A percentile compares a stretch with the other conserved stretches of the same genome.
These are phyloP conservation scores for Lentinus brumalis DNA, from an alignment of 768 basidiomycete species.

Conservation along the genomic window DNA sequence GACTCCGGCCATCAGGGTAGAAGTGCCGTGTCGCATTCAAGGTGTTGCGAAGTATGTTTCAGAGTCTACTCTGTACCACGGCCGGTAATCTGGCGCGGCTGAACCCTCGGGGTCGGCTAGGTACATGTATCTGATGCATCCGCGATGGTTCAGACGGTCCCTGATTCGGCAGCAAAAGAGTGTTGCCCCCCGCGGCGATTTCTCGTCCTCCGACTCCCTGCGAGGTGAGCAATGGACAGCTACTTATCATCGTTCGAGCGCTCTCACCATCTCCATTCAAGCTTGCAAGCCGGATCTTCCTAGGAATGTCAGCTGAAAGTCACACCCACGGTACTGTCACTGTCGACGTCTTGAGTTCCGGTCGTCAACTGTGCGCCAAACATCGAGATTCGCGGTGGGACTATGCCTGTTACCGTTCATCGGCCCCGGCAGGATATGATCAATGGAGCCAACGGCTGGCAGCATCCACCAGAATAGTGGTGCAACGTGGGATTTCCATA, in stretches of 20 bases:
- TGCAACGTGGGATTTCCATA: conserved; percentile 4
- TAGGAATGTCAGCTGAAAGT: not conserved
- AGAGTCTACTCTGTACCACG: too few species aligned
- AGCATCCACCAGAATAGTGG: conserved; percentile 2
- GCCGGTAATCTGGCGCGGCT: too few species aligned
- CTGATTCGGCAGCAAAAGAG: not conserved
- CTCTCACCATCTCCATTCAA: not conserved
- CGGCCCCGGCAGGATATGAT: conserved; percentile 12
- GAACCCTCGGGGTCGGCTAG: not conserved
- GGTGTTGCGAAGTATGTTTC: too few species aligned
- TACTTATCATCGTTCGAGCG: not conserved
- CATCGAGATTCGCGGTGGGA: not conserved
- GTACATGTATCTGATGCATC: conserved; percentile 5
- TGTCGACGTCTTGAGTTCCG: not conserved
- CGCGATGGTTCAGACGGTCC: conserved; percentile 11
- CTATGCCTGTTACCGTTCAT: not conserved
- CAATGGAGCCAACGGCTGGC: conserved; percentile 1
- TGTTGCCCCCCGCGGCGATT: conserved; percentile 13
- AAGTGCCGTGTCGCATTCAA: too few species aligned
- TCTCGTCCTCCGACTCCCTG: not conserved
- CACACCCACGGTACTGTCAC: conserved; percentile 8
- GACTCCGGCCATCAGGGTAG: too few species aligned
- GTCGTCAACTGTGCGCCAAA: conserved; percentile 4
- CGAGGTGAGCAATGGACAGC: not conserved
- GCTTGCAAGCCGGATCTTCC: conserved; percentile 5